Evolutionary conservation across 2,329 filamentous ascomycete genomes (phyloP), one percentile per base, ranked within the genome.

Genomic region (Paramyrothecium sp.): DNA sequence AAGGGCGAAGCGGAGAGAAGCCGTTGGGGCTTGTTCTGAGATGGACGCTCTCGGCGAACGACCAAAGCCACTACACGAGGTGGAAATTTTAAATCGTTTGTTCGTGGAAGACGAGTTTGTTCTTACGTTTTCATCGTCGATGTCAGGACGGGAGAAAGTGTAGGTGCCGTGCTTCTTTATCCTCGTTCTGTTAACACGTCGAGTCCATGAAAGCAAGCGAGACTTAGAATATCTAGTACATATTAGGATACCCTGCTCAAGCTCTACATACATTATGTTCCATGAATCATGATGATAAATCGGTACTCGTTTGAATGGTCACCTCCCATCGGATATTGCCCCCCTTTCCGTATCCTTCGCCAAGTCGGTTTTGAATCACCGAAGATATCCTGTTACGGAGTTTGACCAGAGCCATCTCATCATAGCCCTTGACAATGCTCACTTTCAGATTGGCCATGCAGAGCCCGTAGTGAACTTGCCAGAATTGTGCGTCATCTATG

Each of bases 401-500:
- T 66, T 89, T 89, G 58, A 82, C 81, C 58, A 96, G 77, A 7
- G 88, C 84, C 16, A 89, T 85, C 60, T 95, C 91, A 48, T 90
- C 87, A 50, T 74, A 78, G 4, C 88, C 89, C 60, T 76, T 78
- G 4, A 77, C 71, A 23, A 97, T 84, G 58, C 88, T 84, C 20
- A 99, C 75, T 72, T 92, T 96, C 63, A 99, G 73, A 70, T 96
- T 97, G 10, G 95, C 95, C 89, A 98, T 96, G 69, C 92, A 96
- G 46, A 98, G 80, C 2, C 94, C 93, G 71, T 98, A 97, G 74
- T 99, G 95, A 16, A 97, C 95, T 77, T 99, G 95, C 95, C 95
- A 99, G 73, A 99, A 97, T 69, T 92, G 88, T 2, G 93, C 94
- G 68, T 97, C 93, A 57, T 97, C 91, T 51, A 99, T 87, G 1